Conservation (phyloP, 2,329 filamentous ascomycete species). For the Sporothrix brunneoviolacea region DNA sequence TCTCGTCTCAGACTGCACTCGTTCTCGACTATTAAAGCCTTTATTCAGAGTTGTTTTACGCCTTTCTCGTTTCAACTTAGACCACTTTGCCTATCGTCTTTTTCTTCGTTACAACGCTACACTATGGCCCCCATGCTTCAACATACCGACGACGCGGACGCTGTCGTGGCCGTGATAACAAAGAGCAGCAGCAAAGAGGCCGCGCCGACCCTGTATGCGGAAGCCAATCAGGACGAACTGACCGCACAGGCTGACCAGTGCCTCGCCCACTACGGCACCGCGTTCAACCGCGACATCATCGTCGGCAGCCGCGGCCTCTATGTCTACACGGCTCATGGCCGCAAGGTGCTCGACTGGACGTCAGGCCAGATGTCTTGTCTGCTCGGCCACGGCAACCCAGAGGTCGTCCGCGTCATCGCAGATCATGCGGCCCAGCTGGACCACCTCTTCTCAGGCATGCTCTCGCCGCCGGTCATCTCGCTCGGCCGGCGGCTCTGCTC, state of each 20-base stretch:
- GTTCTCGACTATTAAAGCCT: too few relatives aligned
- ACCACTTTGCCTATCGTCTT: too few relatives aligned
- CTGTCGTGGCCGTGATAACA: too few relatives aligned
- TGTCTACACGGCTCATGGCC: conserved; percentile 37
- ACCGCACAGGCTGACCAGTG: background rate
- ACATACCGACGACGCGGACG: too few relatives aligned
- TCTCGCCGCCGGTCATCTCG: conserved; percentile 46
- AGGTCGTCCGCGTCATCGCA: conserved; percentile 46
- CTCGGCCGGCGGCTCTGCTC: conserved; percentile 43
- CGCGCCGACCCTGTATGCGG: background rate
- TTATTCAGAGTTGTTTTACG: too few relatives aligned
- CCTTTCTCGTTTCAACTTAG: too few relatives aligned
- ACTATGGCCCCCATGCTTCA: too few relatives aligned
- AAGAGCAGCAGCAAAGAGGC: too few relatives aligned
- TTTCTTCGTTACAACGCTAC: too few relatives aligned
- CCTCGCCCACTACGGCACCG: background rate
- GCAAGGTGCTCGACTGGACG: conserved; percentile 49
- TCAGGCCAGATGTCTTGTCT: conserved; percentile 55
- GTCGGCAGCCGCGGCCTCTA: conserved; percentile 37
- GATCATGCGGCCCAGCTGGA: conserved; percentile 43
- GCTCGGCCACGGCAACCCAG: conserved; percentile 50
- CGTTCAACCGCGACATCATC: conserved; percentile 26
- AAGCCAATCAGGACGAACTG: background rate
- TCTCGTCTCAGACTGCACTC: too few relatives aligned
- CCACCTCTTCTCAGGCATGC: conserved; percentile 52